phyloP scores from a whole-genome alignment of 2,329 filamentous ascomycete genomes.

The Thielaviopsis ethacetica region DNA sequence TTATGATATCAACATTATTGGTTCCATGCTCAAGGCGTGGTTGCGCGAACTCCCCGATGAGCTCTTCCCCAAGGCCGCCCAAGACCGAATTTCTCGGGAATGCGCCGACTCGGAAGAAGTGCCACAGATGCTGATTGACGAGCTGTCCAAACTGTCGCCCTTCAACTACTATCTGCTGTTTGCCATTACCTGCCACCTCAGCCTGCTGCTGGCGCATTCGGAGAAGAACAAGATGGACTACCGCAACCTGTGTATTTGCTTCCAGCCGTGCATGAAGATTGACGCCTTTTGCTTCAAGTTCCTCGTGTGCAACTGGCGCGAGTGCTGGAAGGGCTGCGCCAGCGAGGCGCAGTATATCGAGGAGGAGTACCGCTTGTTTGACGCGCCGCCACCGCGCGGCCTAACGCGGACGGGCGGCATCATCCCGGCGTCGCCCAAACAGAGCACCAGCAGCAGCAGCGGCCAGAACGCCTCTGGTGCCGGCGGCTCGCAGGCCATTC shows the following conservation, averaged over 20 bases:
- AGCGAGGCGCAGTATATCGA: slow-evolving; percentile 70
- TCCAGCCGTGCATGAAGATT: slow-evolving; percentile 93
- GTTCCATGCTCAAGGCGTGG: slow-evolving; percentile 93
- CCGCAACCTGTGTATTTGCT: slow-evolving; percentile 88
- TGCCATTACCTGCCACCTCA: slow-evolving; percentile 91
- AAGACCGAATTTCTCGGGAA: slow-evolving; percentile 64
- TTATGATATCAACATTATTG: slow-evolving; percentile 93
- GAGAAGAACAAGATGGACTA: slow-evolving; percentile 99
- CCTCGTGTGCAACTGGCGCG: slow-evolving; percentile 83
- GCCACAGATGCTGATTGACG: slow-evolving; percentile 73
- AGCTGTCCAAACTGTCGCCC: slow-evolving; percentile 82
- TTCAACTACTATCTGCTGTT: slow-evolving; percentile 98
- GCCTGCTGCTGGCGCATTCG: slow-evolving; percentile 74
- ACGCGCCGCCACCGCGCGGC: slow-evolving; percentile 38
- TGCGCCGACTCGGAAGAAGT: slow-evolving; percentile 65
- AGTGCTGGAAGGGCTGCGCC: slow-evolving; percentile 93
- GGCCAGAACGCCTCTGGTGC: slow-evolving; percentile 12
- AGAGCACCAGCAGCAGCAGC: too few relatives aligned
- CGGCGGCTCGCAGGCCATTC: not conserved
- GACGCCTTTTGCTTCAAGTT: slow-evolving; percentile 93
- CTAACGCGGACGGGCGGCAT: slow-evolving; percentile 17
- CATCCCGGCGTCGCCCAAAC: slow-evolving; percentile 10
- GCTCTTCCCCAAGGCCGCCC: slow-evolving; percentile 70
- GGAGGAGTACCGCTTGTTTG: slow-evolving; percentile 46
- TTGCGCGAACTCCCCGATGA: slow-evolving; percentile 88